Base-by-base conservation (phyloP, 164 flowering plant genomes). In the Euptelea pleiosperma region DNA sequence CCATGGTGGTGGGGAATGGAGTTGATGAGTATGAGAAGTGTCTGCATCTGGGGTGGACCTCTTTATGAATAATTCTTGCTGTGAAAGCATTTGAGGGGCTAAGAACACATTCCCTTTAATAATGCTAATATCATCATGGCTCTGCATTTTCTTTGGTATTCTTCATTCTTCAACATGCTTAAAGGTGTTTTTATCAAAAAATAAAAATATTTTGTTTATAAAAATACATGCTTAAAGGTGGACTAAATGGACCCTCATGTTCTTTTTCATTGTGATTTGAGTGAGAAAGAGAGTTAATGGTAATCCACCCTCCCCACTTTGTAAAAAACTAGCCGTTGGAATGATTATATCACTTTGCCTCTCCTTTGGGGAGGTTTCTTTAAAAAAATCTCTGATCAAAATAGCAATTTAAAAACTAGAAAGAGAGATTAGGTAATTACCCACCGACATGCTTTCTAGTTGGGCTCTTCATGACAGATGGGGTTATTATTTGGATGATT, bases 61-160 rank as follows among this genome's bases (percentile, higher is more conserved):
- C 8, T 40, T 51, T 15, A 9, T 44, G 34, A 44, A 45, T 21
- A 46, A 46, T 2, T 49, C 55, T 64, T 48, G 42, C 33, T 64
- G 61, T 56, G 41, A 56, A 56, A 56, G 56, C 33, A 47, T 56
- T 46, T 31, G 31, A 58, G 41, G 42, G 57, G 46, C 42, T 11
- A 33, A 52, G 44, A 28, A 34, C 33, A 22, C 19, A 10, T 9
- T n/a, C n/a, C n/a, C n/a, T 61, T 58, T 56, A 45, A 29, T 57
- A 62, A 61, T 33, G 29, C 62, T 49, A 50, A n/a, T 24, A 47
- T 69, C 68, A 69, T 73, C 58, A 67, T 67, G 46, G 49, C 57
- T 58, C 8, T 45, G 46, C 58, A 59, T 63, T 70, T 42, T 34
- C 34, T 44, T 64, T 33, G 57, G 61, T 45, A 64, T n/a, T 57